These are phyloP conservation scores for Naganishia antarctica DNA, from an alignment of 768 basidiomycete species.

Conservation along the genomic window DNA sequence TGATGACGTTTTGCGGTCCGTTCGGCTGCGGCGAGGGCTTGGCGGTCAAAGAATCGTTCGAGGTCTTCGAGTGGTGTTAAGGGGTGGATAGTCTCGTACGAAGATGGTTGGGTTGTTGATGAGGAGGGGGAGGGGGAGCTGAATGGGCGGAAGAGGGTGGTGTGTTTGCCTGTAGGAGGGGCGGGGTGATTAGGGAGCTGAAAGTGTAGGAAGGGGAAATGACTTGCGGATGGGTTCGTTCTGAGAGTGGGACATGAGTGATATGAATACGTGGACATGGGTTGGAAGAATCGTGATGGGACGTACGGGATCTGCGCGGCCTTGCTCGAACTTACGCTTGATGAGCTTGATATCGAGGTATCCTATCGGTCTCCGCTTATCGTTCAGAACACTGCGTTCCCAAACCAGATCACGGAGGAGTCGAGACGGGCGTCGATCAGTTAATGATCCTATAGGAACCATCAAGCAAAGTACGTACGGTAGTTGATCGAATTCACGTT, in stretches of 20 bases:
- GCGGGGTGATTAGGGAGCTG: neutral
- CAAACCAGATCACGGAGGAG: too few relatives aligned
- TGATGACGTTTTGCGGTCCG: slow-evolving; percentile 3
- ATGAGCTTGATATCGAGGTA: slow-evolving; percentile 73
- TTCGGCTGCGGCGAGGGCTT: slow-evolving; percentile 17
- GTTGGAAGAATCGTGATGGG: too few relatives aligned
- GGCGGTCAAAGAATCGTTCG: slow-evolving; percentile 62
- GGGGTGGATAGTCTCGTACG: slow-evolving; percentile 64
- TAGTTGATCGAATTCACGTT: slow-evolving; percentile 88
- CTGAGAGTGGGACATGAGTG: too few relatives aligned
- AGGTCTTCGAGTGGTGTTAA: slow-evolving; percentile 70
- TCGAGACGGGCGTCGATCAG: too few relatives aligned
- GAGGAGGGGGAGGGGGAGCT: slow-evolving; percentile 29
- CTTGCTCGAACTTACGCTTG: slow-evolving; percentile 73
- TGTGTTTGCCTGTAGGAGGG: slow-evolving; percentile 35
- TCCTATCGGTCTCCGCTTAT: slow-evolving; percentile 68
- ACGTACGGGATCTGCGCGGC: slow-evolving; percentile 65
- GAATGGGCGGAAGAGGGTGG: slow-evolving; percentile 44
- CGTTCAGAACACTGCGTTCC: slow-evolving; percentile 79
- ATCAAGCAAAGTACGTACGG: slow-evolving; percentile 57
- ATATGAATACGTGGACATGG: too few relatives aligned
- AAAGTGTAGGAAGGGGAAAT: neutral
- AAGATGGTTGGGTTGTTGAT: neutral
- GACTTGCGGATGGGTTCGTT: slow-evolving; percentile 60
- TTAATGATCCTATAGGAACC: too few relatives aligned